A percentile compares a stretch with the other conserved stretches of the same genome.
Evolutionary conservation across 305 asterid genomes (phyloP).

Genomic region (Fraxinus platypoda): DNA sequence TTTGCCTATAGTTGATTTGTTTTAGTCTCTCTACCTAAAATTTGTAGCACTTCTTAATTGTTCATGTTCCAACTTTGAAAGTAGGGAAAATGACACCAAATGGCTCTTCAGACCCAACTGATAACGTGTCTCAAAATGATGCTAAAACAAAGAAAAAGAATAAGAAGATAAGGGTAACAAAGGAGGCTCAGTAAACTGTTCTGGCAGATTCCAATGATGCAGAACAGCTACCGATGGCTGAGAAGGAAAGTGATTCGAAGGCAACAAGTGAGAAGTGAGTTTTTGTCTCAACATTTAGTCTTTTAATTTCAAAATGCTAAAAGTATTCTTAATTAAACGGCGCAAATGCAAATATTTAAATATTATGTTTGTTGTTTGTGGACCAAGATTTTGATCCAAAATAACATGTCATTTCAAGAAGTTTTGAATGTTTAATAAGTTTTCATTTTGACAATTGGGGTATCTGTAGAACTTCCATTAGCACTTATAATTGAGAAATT

Average conservation of each 20-base stretch:
- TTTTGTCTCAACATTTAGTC: constrained; percentile 6
- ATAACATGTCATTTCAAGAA: neutral
- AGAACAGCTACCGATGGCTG: constrained; percentile 36
- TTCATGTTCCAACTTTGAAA: neutral
- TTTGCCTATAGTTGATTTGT: neutral
- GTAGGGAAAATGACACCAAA: constrained; percentile 34
- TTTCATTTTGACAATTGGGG: constrained; percentile 23
- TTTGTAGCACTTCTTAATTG: neutral
- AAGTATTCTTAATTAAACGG: constrained; percentile 8
- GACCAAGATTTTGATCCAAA: neutral
- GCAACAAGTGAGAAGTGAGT: constrained; percentile 53
- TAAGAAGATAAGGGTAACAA: constrained; percentile 53
- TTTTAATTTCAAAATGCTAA: neutral
- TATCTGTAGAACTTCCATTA: constrained; percentile 10
- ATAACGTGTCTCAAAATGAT: constrained; percentile 31
- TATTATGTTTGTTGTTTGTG: neutral
- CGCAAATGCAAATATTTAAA: neutral
- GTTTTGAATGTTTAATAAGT: neutral
- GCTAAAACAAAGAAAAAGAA: constrained; percentile 51
- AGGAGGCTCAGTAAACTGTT: constrained; percentile 34
- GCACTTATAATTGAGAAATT: constrained; percentile 22
- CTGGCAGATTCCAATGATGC: constrained; percentile 25
- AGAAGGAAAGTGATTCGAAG: constrained; percentile 18
- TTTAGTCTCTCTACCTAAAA: neutral
- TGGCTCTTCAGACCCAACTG: constrained; percentile 28